Evolutionary conservation across 2,329 filamentous ascomycete genomes (phyloP), one percentile per base, ranked within the genome.

Genomic region (Colletotrichum sidae): DNA sequence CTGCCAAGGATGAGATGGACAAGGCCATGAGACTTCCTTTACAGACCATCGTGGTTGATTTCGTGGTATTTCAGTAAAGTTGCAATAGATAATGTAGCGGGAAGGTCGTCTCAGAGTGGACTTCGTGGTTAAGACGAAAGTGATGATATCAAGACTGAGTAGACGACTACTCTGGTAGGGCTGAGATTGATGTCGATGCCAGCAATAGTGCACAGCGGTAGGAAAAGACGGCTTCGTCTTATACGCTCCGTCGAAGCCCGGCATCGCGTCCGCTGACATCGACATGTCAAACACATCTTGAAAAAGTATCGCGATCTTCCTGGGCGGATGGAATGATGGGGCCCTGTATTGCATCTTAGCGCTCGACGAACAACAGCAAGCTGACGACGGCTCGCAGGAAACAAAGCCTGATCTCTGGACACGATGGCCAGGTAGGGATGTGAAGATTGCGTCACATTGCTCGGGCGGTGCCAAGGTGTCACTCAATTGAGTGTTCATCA

Each of bases 41-140:
- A 8, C 33, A 9, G 15, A 57, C n/a, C 54, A 55, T 60, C 17
- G 72, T 76, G 41, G 77, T 68, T 10, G 72, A 73, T 25, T 7
- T 8, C 54, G 25, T 25, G 3, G 25, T 25, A 4, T 25, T 4
- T 25, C 25, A 25, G 25, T 25, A 5, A 25, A 25, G 25, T 25
- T 25, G 4, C 25, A 25, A 25, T 25, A 5, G 25, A 25, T 25
- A 25, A 25, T 25, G 25, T 25, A 25, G 25, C 25, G 25, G 25
- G 4, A 25, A 25, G 25, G 25, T 25, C 25, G 25, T 25, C 25
- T 25, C 25, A 25, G 8, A 9, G 34, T 53, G 15, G 25, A 42
- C 13, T 39, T 9, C 8, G 33, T 3, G 13, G 35, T 34, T 13
- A 39, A 52, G 35, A 1, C n/a, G n/a, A 17, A 38, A 51, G 4